A percentile compares a stretch with the other conserved stretches of the same genome.
Conservation (phyloP, 140 eudicot species). For the Anethum foeniculum region DNA sequence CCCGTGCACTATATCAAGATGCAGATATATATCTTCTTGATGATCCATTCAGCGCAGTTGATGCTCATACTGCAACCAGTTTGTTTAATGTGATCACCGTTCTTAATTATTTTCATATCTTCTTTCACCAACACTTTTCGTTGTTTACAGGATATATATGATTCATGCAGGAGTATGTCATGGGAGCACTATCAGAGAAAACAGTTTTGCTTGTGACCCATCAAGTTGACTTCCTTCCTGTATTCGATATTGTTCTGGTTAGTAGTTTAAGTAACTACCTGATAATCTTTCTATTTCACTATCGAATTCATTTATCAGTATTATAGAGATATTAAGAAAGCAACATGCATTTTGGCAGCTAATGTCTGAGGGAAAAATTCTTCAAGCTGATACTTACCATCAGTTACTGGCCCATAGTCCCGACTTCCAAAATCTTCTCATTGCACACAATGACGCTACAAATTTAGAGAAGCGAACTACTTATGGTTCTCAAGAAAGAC, state of each 20-base stretch:
- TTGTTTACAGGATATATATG: neutral
- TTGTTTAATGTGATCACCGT: conserved; percentile 44
- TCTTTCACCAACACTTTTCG: neutral
- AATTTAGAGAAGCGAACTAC: conserved; percentile 13
- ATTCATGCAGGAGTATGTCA: conserved; percentile 39
- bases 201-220: conserved; percentile 75
- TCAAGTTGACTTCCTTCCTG: conserved; percentile 76
- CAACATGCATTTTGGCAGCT: conserved; percentile 24
- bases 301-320: neutral
- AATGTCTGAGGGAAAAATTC: conserved; percentile 50
- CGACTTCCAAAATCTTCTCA: conserved; percentile 45
- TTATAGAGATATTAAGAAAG: neutral
- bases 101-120: neutral
- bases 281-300: no score
- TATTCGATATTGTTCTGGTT: conserved; percentile 47
- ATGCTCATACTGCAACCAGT: conserved; percentile 70
- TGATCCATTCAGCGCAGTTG: conserved; percentile 81
- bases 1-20: conserved; percentile 68
- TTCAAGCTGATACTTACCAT: conserved; percentile 35
- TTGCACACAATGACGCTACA: conserved; percentile 30
- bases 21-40: conserved; percentile 72
- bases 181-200: conserved; percentile 50
- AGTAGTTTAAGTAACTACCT: neutral
- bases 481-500: conserved; percentile 16
- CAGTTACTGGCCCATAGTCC: conserved; percentile 35